Percentiles rank a stretch among this genome's conserved stretches.
Evolutionary conservation across 1,284 basidiomycete species (phyloP).

Genomic region (Moesziomyces antarcticus): DNA sequence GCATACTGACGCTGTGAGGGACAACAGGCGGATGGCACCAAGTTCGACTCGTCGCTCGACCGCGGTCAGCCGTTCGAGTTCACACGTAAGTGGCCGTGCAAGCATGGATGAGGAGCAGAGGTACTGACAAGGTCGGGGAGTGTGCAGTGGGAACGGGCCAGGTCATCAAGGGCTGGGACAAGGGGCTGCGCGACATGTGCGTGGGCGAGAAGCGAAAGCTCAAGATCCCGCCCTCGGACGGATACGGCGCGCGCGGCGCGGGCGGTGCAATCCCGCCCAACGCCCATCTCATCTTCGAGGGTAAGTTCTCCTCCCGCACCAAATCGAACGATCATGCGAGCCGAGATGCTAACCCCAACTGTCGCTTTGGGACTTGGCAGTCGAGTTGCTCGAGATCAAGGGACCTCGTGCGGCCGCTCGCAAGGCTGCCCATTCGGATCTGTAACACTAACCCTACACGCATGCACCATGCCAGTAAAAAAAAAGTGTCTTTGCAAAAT

Average conservation of each 20-base stretch:
- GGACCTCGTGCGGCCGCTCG: slow-evolving; percentile 28
- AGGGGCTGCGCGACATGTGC: slow-evolving; percentile 79
- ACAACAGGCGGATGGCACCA: slow-evolving; percentile 73
- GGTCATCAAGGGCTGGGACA: slow-evolving; percentile 77
- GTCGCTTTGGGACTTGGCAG: slow-evolving; percentile 1
- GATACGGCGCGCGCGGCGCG: slow-evolving; percentile 78
- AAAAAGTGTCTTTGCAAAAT: background rate
- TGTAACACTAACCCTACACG: slow-evolving; percentile 5
- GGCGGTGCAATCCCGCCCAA: slow-evolving; percentile 82
- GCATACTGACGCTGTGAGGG: background rate
- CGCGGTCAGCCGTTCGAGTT: slow-evolving; percentile 73
- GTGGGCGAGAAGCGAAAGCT: slow-evolving; percentile 89
- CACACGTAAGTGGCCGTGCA: slow-evolving; percentile 24
- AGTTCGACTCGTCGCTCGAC: slow-evolving; percentile 83
- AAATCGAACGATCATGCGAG: background rate
- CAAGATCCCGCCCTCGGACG: slow-evolving; percentile 57
- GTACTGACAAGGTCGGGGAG: background rate
- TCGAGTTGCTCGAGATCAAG: slow-evolving; percentile 51
- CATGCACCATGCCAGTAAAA: background rate
- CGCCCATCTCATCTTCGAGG: slow-evolving; percentile 87
- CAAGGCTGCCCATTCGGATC: slow-evolving; percentile 19
- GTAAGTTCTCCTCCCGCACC: slow-evolving; percentile 25
- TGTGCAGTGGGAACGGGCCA: slow-evolving; percentile 78
- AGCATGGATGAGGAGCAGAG: background rate
- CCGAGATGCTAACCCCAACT: background rate